Evolutionary conservation across 768 basidiomycete species (phyloP).

Genomic region (Hygrocybe coccinea): DNA sequence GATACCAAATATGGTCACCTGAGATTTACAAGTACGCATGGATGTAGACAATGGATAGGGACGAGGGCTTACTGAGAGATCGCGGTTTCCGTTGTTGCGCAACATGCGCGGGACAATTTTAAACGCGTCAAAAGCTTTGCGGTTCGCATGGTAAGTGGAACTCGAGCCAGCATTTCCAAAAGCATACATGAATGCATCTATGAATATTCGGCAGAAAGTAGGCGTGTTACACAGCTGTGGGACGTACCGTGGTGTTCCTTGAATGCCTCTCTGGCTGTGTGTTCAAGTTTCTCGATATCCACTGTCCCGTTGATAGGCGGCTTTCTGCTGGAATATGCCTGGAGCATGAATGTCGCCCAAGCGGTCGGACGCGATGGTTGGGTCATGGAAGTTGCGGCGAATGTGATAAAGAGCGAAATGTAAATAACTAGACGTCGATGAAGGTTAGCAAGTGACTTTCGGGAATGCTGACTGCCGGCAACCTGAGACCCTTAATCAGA

Average conservation of each 20-base stretch:
- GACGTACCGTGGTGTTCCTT: slow-evolving; percentile 52
- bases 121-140: slow-evolving; percentile 57
- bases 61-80: slow-evolving; percentile 46
- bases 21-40: background rate
- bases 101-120: slow-evolving; percentile 82
- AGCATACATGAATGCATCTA: slow-evolving; percentile 70
- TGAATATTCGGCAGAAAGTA: too few relatives aligned
- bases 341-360: slow-evolving; percentile 41
- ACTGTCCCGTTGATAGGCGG: slow-evolving; percentile 55
- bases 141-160: slow-evolving; percentile 64
- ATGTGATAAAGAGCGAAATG: too few relatives aligned
- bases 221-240: too few relatives aligned
- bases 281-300: slow-evolving; percentile 56
- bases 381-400: background rate
- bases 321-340: slow-evolving; percentile 37
- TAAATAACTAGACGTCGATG: too few relatives aligned
- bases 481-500: too few relatives aligned
- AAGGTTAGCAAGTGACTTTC: background rate
- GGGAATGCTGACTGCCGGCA: too few relatives aligned
- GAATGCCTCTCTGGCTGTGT: slow-evolving; percentile 58
- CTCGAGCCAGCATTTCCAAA: slow-evolving; percentile 71
- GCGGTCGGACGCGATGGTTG: slow-evolving; percentile 1
- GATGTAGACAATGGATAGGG: background rate
- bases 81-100: slow-evolving; percentile 51
- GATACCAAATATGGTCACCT: slow-evolving; percentile 71